Percentiles rank a stretch among this genome's conserved stretches.
phyloP scores from a whole-genome alignment of 2,329 filamentous ascomycete genomes.

The Dichotomopilus funicola region DNA sequence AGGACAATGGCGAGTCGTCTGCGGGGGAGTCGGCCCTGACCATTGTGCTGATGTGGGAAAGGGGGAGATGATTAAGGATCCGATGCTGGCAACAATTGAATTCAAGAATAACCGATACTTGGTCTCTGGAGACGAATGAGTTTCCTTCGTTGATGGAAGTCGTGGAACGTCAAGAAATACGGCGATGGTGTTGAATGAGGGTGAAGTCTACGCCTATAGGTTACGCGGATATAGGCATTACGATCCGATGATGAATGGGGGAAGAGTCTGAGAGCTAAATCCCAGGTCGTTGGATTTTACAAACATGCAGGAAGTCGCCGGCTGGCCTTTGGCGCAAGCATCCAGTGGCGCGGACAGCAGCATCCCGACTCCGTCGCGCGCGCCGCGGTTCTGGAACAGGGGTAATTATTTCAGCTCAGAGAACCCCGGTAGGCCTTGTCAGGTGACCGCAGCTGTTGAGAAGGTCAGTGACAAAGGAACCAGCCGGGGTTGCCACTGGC shows the following conservation, averaged over 20 bases:
- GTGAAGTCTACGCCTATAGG: neutral
- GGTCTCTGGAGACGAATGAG: no score
- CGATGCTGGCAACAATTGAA: neutral
- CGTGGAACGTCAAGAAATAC: neutral
- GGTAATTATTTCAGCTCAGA: neutral
- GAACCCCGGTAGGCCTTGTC: no score
- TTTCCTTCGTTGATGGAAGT: neutral
- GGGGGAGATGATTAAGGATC: neutral
- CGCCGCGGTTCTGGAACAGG: neutral
- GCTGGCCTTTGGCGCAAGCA: neutral
- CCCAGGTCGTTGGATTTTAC: neutral
- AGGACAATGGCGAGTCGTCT: slow-evolving; percentile 46
- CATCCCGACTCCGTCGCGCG: neutral
- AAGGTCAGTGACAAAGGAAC: neutral
- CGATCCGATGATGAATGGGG: neutral
- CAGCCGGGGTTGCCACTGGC: slow-evolving; percentile 7
- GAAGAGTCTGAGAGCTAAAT: neutral
- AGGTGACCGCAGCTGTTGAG: neutral
- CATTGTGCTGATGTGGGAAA: slow-evolving; percentile 1
- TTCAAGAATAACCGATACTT: neutral
- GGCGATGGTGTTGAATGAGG: neutral
- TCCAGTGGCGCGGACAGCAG: neutral
- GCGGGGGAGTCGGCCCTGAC: slow-evolving; percentile 23
- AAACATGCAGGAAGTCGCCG: neutral
- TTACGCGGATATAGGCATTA: neutral